These are phyloP conservation scores for Cyberlindnera euphorbiiphila DNA, from an alignment of 805 yeast genomes.

Conservation along the genomic window DNA sequence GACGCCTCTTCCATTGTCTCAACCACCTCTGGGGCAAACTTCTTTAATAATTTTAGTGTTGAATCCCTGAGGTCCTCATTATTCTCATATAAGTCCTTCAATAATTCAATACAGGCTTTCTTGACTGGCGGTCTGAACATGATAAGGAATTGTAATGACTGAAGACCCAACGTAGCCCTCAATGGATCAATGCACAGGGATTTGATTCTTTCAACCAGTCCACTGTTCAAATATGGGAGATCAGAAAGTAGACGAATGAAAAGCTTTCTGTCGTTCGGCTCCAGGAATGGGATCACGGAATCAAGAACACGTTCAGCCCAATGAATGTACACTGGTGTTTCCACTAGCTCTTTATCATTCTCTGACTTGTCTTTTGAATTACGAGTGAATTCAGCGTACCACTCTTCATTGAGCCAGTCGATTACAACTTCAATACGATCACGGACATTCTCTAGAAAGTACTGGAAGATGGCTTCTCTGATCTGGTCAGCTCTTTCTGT, in stretches of 20 bases:
- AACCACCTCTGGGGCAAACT: slow-evolving; percentile 27
- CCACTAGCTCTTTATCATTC: slow-evolving; percentile 18
- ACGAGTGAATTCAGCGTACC: slow-evolving; percentile 57
- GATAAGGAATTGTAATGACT: slow-evolving; percentile 74
- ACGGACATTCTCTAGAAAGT: slow-evolving; percentile 70
- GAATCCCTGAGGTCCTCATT: slow-evolving; percentile 49
- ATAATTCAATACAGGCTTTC: slow-evolving; percentile 42
- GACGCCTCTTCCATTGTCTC: background rate
- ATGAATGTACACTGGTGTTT: slow-evolving; percentile 51
- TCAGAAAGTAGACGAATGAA: slow-evolving; percentile 85
- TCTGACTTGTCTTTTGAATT: slow-evolving; percentile 26
- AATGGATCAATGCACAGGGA: slow-evolving; percentile 84
- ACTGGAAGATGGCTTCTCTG: slow-evolving; percentile 66
- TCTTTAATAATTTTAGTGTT: slow-evolving; percentile 42
- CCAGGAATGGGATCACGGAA: slow-evolving; percentile 78
- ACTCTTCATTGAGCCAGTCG: slow-evolving; percentile 95
- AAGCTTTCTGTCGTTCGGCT: slow-evolving; percentile 70
- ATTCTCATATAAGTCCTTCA: slow-evolving; percentile 42
- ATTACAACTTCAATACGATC: slow-evolving; percentile 69
- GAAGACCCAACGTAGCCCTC: slow-evolving; percentile 74
- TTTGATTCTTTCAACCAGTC: slow-evolving; percentile 59
- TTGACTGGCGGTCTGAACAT: slow-evolving; percentile 90
- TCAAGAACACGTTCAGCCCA: slow-evolving; percentile 76
- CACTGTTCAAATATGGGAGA: slow-evolving; percentile 67
- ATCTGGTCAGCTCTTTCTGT: slow-evolving; percentile 54